Conservation (phyloP, 1,139 yeast species). For the Diutina sp. region DNA sequence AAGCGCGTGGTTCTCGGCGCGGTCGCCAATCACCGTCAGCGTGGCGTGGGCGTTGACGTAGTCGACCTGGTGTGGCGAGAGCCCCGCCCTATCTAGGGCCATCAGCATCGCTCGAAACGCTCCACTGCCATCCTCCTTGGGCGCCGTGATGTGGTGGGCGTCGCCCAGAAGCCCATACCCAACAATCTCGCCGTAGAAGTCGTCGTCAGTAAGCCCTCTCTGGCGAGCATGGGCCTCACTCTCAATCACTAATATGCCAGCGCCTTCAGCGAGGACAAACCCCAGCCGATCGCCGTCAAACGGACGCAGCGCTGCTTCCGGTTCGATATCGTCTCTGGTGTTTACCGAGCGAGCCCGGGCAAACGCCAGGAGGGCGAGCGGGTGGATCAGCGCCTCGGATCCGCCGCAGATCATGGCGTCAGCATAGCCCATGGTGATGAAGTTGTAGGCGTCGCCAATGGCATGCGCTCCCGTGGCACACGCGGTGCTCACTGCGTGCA, state of each 20-base stretch:
- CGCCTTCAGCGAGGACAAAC: conserved; percentile 89
- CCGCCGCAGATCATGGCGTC: conserved; percentile 91
- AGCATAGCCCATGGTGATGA: conserved; percentile 69
- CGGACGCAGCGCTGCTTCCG: conserved; percentile 68
- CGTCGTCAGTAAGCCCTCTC: conserved; percentile 35
- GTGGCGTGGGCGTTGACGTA: conserved; percentile 97
- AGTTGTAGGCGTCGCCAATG: conserved; percentile 83
- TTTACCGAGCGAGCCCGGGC: conserved; percentile 79
- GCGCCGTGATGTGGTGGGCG: conserved; percentile 89
- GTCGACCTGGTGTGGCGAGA: conserved; percentile 35
- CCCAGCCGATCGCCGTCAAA: conserved; percentile 74
- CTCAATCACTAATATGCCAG: conserved; percentile 73
- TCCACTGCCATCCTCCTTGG: conserved; percentile 71
- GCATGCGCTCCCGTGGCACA: conserved; percentile 96
- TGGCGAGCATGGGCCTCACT: conserved; percentile 59
- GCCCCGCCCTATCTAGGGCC: conserved; percentile 45
- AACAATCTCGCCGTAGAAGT: conserved; percentile 65
- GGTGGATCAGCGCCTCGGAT: conserved; percentile 78
- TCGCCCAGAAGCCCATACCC: conserved; percentile 93
- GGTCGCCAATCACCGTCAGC: conserved; percentile 79
- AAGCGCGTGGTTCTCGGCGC: conserved; percentile 77
- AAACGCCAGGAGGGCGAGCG: conserved; percentile 82
- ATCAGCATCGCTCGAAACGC: conserved; percentile 73
- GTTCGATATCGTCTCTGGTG: conserved; percentile 47
- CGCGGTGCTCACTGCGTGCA: conserved; percentile 84